Conservation (phyloP, 371 early-diverging fungal genomes). For the Phascolomyces articulosus region DNA sequence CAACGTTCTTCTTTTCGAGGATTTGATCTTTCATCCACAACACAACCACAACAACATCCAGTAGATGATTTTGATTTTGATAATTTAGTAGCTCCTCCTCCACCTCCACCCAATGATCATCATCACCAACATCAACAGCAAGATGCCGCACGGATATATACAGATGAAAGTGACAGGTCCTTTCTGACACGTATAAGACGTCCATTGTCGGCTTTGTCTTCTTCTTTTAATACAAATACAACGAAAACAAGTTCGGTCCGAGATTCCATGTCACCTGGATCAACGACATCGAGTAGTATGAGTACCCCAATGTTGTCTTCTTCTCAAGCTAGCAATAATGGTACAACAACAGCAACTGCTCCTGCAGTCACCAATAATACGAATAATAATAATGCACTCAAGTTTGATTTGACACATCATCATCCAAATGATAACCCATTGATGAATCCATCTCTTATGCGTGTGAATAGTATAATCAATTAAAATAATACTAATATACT, state of each 20-base stretch:
- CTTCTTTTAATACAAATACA: slow-evolving; percentile 12
- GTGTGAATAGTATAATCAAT: slow-evolving; percentile 40
- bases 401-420: slow-evolving; percentile 21
- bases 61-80: slow-evolving; percentile 12
- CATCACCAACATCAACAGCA: no score
- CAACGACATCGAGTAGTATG: slow-evolving; percentile 29
- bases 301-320: slow-evolving; percentile 29
- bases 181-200: slow-evolving; percentile 19
- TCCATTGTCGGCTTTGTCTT: slow-evolving; percentile 16
- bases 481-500: slow-evolving; percentile 11
- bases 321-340: slow-evolving; percentile 21
- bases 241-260: slow-evolving; percentile 39
- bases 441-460: slow-evolving; percentile 40
- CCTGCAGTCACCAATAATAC: slow-evolving; percentile 25
- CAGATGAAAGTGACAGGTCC: slow-evolving; percentile 23
- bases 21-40: background rate
- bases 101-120: background rate
- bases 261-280: slow-evolving; percentile 34
- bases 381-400: slow-evolving; percentile 18
- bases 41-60: slow-evolving; percentile 6
- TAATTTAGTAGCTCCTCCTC: background rate
- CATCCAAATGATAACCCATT: slow-evolving; percentile 3
- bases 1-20: background rate
- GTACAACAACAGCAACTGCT: background rate
- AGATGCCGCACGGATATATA: slow-evolving; percentile 10